Evolutionary conservation across 1,139 yeast species (phyloP).

Genomic region (Suhomyces anneliseae): DNA sequence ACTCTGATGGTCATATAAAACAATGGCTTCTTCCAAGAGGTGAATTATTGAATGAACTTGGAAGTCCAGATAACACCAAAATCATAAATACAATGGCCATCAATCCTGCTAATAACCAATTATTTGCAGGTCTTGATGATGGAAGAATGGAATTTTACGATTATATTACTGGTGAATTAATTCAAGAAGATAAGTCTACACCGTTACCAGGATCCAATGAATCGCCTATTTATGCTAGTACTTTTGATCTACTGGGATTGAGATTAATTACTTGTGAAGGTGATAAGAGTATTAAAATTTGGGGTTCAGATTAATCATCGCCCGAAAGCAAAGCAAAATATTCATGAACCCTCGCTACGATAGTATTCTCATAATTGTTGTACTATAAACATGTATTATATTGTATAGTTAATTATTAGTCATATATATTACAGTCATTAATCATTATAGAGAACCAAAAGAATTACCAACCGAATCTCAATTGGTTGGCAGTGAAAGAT

Average conservation of each 20-base stretch:
- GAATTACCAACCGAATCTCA: slow-evolving; percentile 86
- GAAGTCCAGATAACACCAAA: slow-evolving; percentile 38
- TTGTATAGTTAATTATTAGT: background rate
- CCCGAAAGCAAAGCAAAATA: background rate
- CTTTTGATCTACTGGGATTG: slow-evolving; percentile 79
- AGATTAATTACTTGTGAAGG: slow-evolving; percentile 85
- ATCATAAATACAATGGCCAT: slow-evolving; percentile 70
- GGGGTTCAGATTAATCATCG: slow-evolving; percentile 42
- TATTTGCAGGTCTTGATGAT: slow-evolving; percentile 83
- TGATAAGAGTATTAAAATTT: slow-evolving; percentile 84
- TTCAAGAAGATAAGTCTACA: slow-evolving; percentile 54
- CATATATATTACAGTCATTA: slow-evolving; percentile 6
- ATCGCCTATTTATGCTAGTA: slow-evolving; percentile 66
- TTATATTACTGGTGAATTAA: slow-evolving; percentile 65
- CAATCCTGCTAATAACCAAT: slow-evolving; percentile 60
- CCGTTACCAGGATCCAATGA: slow-evolving; percentile 71
- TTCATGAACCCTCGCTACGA: background rate
- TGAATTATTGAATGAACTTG: slow-evolving; percentile 52
- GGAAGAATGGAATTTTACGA: slow-evolving; percentile 80
- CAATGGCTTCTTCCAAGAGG: slow-evolving; percentile 88
- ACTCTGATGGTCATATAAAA: slow-evolving; percentile 74
- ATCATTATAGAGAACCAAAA: slow-evolving; percentile 1
- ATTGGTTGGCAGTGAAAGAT: slow-evolving; percentile 90
- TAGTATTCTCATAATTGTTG: background rate
- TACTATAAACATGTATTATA: background rate